phyloP scores from a whole-genome alignment of 345 rosid species.

The Boechera divaricarpa region DNA sequence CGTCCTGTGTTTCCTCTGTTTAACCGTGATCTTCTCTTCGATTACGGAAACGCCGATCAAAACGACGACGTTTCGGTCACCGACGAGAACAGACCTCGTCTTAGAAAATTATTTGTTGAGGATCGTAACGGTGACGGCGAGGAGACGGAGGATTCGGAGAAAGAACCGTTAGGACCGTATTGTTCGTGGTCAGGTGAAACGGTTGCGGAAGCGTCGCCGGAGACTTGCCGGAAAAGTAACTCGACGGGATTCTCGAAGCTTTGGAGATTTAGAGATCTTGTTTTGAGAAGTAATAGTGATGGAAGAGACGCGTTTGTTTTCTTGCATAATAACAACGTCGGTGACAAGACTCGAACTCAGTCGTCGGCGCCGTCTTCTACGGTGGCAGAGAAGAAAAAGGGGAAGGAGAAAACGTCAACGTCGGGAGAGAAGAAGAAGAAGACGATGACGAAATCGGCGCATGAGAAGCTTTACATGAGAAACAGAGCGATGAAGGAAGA shows the following conservation, averaged over 20 bases:
- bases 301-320: constrained; percentile 71
- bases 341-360: not conserved
- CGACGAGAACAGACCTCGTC: constrained; percentile 34
- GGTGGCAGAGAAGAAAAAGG: constrained; percentile 34
- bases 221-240: constrained; percentile 61
- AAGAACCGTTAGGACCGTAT: constrained; percentile 41
- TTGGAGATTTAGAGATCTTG: constrained; percentile 55
- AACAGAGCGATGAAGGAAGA: constrained; percentile 56
- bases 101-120: constrained; percentile 52
- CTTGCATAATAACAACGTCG: constrained; percentile 32
- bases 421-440: constrained; percentile 8
- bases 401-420: constrained; percentile 34
- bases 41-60: not conserved
- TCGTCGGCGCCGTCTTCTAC: not conserved
- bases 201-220: constrained; percentile 54
- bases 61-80: constrained; percentile 21
- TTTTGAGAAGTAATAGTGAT: constrained; percentile 58
- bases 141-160: not conserved
- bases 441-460: constrained; percentile 44
- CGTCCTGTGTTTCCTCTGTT: constrained; percentile 61
- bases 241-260: constrained; percentile 66
- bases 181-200: constrained; percentile 53
- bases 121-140: constrained; percentile 31
- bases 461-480: constrained; percentile 59
- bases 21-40: constrained; percentile 47